Evolutionary conservation across 176 grass and related monocot genomes (phyloP), one percentile per base, ranked within the genome.

Genomic region (Carex cristatella): DNA sequence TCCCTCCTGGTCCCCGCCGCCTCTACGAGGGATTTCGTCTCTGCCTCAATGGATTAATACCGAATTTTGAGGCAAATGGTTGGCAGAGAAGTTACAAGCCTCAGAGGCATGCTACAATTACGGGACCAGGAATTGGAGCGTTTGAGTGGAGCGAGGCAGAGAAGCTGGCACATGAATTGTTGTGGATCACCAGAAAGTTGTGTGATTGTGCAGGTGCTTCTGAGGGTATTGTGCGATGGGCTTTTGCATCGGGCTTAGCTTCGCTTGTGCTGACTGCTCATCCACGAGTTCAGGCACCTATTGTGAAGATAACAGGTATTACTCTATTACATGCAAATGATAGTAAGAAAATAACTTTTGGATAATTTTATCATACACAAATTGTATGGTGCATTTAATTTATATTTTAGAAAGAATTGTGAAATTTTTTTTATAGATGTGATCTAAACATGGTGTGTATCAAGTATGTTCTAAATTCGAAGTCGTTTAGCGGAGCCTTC

Each of bases 161-260:
- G 81, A 88, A 88, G 81, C 61, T 88, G 42, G 86, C 86, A 40
- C 70, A 88, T 59, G 82, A 85, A 48, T 69, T 88, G 82, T 75
- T 88, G n/a, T 85, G 82, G 82, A 88, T 80, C 53, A 85, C 71
- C 9, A 65, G 86, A 44, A 82, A 89, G 40, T 85, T 89, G n/a
- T 60, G 87, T 23, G 76, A 75, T 55, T 82, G 87, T 71, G 58
- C 31, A 5, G 83, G 83, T 53, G 54, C 30, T 10, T 80, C 73
- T 15, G 87, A 89, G 68, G 83, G 57, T 16, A 82, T 86, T 28
- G 77, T 72, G 3, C 54, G 87, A 55, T 89, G 87, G 87, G 83
- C 83, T 3, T 89, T 86, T 62, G 87, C 87, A 7, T 85, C 87
- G 10, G 77, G 77, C 0, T 73, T 89, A 54, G 65, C 87, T 57